Conservation (phyloP, 495 filamentous ascomycete genomes). For the Lichina pygmaea region DNA sequence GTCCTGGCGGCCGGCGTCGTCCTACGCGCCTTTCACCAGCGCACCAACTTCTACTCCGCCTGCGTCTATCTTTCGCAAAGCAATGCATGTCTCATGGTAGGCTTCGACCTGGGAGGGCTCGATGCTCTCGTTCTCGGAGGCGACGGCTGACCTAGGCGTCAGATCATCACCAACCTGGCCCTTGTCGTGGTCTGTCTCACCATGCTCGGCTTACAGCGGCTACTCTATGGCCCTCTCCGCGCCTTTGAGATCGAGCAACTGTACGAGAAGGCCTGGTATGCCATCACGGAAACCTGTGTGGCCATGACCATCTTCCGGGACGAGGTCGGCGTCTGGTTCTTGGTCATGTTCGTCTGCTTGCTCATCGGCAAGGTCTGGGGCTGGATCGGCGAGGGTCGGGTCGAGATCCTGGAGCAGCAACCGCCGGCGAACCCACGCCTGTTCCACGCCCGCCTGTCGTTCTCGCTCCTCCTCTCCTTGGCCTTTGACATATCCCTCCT, state of each 20-base stretch:
- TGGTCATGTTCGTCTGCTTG: conserved; percentile 87
- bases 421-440: conserved; percentile 68
- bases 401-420: conserved; percentile 86
- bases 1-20: conserved; percentile 60
- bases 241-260: conserved; percentile 89
- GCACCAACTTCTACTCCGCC: conserved; percentile 91
- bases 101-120: conserved; percentile 1
- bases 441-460: conserved; percentile 62
- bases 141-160: background rate
- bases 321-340: conserved; percentile 74
- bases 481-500: conserved; percentile 53
- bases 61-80: conserved; percentile 90
- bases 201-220: conserved; percentile 64
- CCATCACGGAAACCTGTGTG: conserved; percentile 82
- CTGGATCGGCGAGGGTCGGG: conserved; percentile 87
- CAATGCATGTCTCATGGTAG: conserved; percentile 77
- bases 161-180: conserved; percentile 76
- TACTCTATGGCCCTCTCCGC: conserved; percentile 77
- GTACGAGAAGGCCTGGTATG: conserved; percentile 93
- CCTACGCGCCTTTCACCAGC: conserved; percentile 72
- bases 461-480: conserved; percentile 53
- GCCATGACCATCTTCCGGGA: conserved; percentile 99
- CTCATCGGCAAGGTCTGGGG: conserved; percentile 89
- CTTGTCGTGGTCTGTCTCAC: conserved; percentile 48
- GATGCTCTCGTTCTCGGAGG: background rate